Evolutionary conservation across 2,329 filamentous ascomycete genomes (phyloP), one percentile per base, ranked within the genome.

Genomic region (Boeremia lycopersici): DNA sequence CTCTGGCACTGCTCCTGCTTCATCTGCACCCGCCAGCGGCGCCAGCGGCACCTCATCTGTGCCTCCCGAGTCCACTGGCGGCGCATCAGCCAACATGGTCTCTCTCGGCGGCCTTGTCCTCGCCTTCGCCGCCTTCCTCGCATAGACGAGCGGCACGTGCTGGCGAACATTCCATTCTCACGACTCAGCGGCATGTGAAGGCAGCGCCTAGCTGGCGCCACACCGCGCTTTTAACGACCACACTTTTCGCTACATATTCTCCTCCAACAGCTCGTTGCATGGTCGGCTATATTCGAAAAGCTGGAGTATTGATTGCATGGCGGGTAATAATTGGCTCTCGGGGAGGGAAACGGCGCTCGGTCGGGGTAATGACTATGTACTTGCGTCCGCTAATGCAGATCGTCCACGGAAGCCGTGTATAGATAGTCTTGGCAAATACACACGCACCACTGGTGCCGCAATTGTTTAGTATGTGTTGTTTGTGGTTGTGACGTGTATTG

Each of bases 51-150:
- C 57, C 36, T 31, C 49, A 15, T 53, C 44, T 50, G 42, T 52
- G 2, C 29, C 57, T 33, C 60, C 68, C 8, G 44, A 61, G 53
- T 45, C 57, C 10, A 62, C 59, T 25, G 68, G 66, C 56, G 71
- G 62, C 13, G 70, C 70, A 31, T 35, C 57, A 7, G 56, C 48
- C 62, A 70, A 65, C 63, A 54, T 68, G 45, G 61, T 63, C 62
- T 71, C 69, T 30, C 57, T 72, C 59, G 69, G 70, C 35, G 64
- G 62, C 23, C 51, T 72, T 23, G 63, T 62, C 48, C 26, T 71
- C 44, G 70, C 69, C 51, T 50, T 67, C 35, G 70, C 65, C 48
- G 61, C 67, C 43, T 44, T 71, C 59, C 57, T 74, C 49, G 69
- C 66, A 57, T 73, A 68, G 40, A 53, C 36, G 40, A 47, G 23